A percentile compares a stretch with the other conserved stretches of the same genome.
Evolutionary conservation across 371 early-diverging fungal species (phyloP).

Genomic region (Lichtheimia ornata): DNA sequence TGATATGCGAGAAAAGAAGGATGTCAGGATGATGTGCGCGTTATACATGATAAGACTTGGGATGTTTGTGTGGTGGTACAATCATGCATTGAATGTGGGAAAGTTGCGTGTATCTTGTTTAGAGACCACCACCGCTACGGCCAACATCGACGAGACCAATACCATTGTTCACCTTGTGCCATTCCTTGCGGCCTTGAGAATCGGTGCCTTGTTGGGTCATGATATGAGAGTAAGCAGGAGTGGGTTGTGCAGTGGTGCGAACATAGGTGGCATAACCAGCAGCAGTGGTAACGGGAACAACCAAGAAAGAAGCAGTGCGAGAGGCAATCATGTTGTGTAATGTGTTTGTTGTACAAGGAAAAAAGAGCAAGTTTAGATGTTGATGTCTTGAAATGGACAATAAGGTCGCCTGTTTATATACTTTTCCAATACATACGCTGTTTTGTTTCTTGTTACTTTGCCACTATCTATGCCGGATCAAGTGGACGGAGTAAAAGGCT

Average conservation of each 20-base stretch:
- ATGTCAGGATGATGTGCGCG: too few species aligned
- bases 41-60: too few species aligned
- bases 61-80: too few species aligned
- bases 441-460: too few species aligned
- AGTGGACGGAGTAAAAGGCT: too few species aligned
- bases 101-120: constrained; percentile 14
- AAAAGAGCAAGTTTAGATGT: neutral
- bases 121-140: constrained; percentile 50
- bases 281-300: constrained; percentile 40
- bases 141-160: constrained; percentile 49
- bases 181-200: constrained; percentile 25
- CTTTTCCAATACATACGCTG: neutral
- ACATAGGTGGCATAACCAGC: constrained; percentile 49
- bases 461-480: too few species aligned
- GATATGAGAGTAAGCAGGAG: constrained; percentile 35
- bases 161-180: constrained; percentile 48
- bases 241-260: constrained; percentile 36
- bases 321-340: constrained; percentile 23
- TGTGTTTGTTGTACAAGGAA: neutral
- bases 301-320: constrained; percentile 36
- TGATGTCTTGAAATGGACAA: neutral
- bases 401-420: constrained; percentile 5
- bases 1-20: too few species aligned
- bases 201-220: constrained; percentile 32
- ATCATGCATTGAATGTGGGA: too few species aligned